Evolutionary conservation across 1,284 basidiomycete species (phyloP).

Genomic region (Garcileccinum viscosum): DNA sequence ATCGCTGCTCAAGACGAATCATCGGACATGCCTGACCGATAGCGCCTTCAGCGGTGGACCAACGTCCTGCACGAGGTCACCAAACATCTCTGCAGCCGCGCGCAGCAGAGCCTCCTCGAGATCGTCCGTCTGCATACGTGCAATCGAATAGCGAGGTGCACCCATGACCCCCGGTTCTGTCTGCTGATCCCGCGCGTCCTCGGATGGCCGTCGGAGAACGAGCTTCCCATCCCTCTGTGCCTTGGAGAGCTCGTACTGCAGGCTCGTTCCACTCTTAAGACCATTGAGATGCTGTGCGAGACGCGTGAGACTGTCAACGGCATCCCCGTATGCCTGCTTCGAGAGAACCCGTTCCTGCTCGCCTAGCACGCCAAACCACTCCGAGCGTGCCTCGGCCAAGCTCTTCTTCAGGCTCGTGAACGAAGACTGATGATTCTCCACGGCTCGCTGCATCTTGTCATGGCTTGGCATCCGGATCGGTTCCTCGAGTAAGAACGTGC

Average conservation of each 20-base stretch:
- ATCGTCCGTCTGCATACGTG: conserved; percentile 40
- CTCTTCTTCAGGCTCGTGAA: conserved; percentile 88
- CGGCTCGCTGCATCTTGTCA: conserved; percentile 73
- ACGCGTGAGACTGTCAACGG: conserved; percentile 82
- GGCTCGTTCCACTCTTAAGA: conserved; percentile 78
- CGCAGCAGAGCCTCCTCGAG: conserved; percentile 66
- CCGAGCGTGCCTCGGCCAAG: conserved; percentile 83
- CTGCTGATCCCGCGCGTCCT: conserved; percentile 27
- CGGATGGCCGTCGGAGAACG: conserved; percentile 37
- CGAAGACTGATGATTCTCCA: conserved; percentile 82
- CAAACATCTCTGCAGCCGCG: conserved; percentile 79
- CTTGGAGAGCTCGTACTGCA: conserved; percentile 82
- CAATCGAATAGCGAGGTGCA: conserved; percentile 19
- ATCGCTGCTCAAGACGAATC: conserved; percentile 4
- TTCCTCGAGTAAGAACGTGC: conserved; percentile 86
- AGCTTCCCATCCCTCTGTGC: conserved; percentile 66
- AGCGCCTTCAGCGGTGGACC: conserved; percentile 80
- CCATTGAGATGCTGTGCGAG: conserved; percentile 92
- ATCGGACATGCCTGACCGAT: conserved; percentile 58
- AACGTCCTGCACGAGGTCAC: conserved; percentile 82
- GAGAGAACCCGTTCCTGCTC: conserved; percentile 49
- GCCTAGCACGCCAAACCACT: conserved; percentile 63
- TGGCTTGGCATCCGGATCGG: conserved; percentile 57
- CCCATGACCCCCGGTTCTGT: conserved; percentile 8
- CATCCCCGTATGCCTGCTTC: conserved; percentile 78